Evolutionary conservation across 2,329 filamentous ascomycete genomes (phyloP).

Genomic region (Chaetomium sp.): DNA sequence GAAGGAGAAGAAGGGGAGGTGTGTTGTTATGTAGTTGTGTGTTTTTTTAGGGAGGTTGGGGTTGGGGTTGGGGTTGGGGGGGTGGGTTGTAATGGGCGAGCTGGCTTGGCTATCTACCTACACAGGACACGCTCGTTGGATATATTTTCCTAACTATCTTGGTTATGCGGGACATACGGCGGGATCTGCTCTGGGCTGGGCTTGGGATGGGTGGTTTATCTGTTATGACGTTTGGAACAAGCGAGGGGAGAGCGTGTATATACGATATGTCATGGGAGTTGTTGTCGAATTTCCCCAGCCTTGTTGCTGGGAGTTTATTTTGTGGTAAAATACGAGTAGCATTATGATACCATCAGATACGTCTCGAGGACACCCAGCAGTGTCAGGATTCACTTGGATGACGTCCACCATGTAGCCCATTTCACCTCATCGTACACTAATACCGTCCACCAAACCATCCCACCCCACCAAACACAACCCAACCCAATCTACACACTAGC

Average conservation of each 20-base stretch:
- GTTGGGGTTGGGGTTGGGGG: background rate
- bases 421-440: too few relatives aligned
- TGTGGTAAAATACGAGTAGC: background rate
- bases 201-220: background rate
- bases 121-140: background rate
- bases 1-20: slow-evolving; percentile 28
- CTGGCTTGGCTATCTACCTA: too few relatives aligned
- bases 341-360: slow-evolving; percentile 6
- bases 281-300: background rate
- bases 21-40: slow-evolving; percentile 34
- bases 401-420: too few relatives aligned
- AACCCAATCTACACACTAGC: too few relatives aligned
- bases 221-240: slow-evolving; percentile 1
- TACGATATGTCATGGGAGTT: background rate
- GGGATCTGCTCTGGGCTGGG: background rate
- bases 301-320: background rate
- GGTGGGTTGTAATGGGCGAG: slow-evolving; percentile 2
- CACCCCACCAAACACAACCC: too few relatives aligned
- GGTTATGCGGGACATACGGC: slow-evolving; percentile 10
- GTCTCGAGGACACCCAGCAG: background rate
- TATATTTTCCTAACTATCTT: slow-evolving; percentile 6
- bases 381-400: background rate
- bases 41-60: background rate
- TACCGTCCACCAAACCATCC: too few relatives aligned
- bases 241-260: background rate